Conservation (phyloP, 2,329 filamentous ascomycete genomes). For the Zasmidium citrigriseum region DNA sequence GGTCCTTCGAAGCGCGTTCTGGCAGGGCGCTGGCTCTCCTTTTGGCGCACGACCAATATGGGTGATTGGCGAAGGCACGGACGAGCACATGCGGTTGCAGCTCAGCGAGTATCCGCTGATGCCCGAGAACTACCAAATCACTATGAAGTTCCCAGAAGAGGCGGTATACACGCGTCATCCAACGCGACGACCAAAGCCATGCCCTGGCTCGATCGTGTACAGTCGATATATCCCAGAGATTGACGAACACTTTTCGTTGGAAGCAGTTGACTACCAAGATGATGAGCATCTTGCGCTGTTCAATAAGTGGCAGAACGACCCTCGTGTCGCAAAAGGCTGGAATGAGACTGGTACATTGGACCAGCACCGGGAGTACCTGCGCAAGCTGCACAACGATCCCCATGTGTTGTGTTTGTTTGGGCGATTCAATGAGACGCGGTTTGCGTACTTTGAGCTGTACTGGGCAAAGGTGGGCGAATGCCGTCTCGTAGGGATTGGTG, state of each 20-base stretch:
- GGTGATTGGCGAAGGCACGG: slow-evolving; percentile 25
- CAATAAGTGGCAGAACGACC: slow-evolving; percentile 80
- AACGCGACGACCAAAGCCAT: slow-evolving; percentile 69
- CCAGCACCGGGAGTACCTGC: slow-evolving; percentile 71
- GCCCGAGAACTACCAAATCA: slow-evolving; percentile 48
- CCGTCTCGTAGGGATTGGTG: slow-evolving; percentile 42
- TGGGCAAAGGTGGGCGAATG: slow-evolving; percentile 61
- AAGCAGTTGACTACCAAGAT: slow-evolving; percentile 67
- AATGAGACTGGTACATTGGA: slow-evolving; percentile 75
- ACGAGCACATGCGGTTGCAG: slow-evolving; percentile 18
- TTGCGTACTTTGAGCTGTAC: slow-evolving; percentile 79
- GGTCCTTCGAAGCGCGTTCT: slow-evolving; percentile 51
- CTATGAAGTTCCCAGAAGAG: slow-evolving; percentile 48
- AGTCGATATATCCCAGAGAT: slow-evolving; percentile 77
- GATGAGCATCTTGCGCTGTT: slow-evolving; percentile 67
- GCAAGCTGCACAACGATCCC: slow-evolving; percentile 67
- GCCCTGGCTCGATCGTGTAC: slow-evolving; percentile 69
- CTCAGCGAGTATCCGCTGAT: slow-evolving; percentile 41
- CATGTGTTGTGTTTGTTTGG: slow-evolving; percentile 71
- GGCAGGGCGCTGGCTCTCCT: slow-evolving; percentile 46
- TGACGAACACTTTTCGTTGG: slow-evolving; percentile 73
- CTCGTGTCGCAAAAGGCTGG: slow-evolving; percentile 76
- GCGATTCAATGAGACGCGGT: slow-evolving; percentile 68
- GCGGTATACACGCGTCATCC: slow-evolving; percentile 67
- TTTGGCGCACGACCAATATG: slow-evolving; percentile 44